Conservation (phyloP, 164 flowering plant species). For the Hamamelis virginiana region DNA sequence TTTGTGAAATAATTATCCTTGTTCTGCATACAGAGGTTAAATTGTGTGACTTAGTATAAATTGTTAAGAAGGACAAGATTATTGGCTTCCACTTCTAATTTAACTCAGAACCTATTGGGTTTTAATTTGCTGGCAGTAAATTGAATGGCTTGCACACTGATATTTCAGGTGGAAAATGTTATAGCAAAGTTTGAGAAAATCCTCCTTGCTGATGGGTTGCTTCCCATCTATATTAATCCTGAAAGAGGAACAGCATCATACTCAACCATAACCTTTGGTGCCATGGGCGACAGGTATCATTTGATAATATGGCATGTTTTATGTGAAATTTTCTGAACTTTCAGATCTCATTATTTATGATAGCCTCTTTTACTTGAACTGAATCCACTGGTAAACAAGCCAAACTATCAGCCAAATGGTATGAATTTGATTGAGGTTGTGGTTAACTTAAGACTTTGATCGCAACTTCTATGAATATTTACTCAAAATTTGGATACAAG, state of each 20-base stretch:
- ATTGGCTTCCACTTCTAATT: not conserved
- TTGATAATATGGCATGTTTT: not conserved
- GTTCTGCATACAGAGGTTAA: not conserved
- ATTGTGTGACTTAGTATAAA: not conserved
- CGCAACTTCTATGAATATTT: constrained; percentile 97
- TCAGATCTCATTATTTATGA: not conserved
- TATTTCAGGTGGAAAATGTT: constrained; percentile 79
- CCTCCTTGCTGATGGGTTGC: constrained; percentile 91
- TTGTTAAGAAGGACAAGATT: not conserved
- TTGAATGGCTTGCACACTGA: not conserved
- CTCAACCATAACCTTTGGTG: constrained; percentile 93
- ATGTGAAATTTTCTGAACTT: not conserved
- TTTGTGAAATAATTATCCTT: not conserved
- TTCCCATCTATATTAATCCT: constrained; percentile 86
- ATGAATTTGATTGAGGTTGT: not conserved
- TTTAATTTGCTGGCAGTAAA: not conserved
- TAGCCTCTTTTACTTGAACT: not conserved
- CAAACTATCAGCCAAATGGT: not conserved
- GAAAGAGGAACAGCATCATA: constrained; percentile 54
- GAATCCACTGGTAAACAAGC: not conserved
- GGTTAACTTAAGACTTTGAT: constrained; percentile 18
- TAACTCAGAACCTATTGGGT: not conserved
- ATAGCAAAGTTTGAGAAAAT: constrained; percentile 61
- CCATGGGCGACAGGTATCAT: constrained; percentile 97
- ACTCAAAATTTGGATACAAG: constrained; percentile 97